Evolutionary conservation across 345 rosid species (phyloP).

Genomic region (Citrus hindsii): DNA sequence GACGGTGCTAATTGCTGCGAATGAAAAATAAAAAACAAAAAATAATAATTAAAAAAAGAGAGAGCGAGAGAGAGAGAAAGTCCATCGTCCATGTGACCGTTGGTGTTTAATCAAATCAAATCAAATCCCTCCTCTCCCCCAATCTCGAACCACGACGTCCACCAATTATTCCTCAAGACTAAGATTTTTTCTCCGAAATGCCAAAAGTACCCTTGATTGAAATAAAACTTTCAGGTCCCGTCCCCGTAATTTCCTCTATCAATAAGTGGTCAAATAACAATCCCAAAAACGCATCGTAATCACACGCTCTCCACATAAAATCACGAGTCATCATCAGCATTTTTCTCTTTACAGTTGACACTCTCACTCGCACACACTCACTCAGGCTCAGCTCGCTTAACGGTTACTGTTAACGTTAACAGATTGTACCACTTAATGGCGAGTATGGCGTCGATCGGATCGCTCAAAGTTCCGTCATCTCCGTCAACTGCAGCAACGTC

Average conservation of each 20-base stretch:
- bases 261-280: not conserved
- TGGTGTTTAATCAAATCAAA: not conserved
- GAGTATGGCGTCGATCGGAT: conserved; percentile 48
- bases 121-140: not conserved
- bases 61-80: too few relatives aligned
- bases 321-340: not conserved
- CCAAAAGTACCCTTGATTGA: not conserved
- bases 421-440: conserved; percentile 22
- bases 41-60: too few relatives aligned
- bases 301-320: not conserved
- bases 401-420: not conserved
- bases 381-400: not conserved
- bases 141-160: conserved; percentile 3
- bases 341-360: not conserved
- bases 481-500: conserved; percentile 11
- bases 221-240: not conserved
- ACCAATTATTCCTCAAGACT: conserved; percentile 4
- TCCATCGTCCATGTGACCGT: not conserved
- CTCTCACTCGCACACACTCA: not conserved
- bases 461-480: conserved; percentile 27
- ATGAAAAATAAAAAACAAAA: too few relatives aligned
- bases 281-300: conserved; percentile 3
- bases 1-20: not conserved
- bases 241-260: not conserved
- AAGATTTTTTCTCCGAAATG: not conserved